These are phyloP conservation scores for Salix purpurea DNA, from an alignment of 345 rosid genomes.

Conservation along the genomic window DNA sequence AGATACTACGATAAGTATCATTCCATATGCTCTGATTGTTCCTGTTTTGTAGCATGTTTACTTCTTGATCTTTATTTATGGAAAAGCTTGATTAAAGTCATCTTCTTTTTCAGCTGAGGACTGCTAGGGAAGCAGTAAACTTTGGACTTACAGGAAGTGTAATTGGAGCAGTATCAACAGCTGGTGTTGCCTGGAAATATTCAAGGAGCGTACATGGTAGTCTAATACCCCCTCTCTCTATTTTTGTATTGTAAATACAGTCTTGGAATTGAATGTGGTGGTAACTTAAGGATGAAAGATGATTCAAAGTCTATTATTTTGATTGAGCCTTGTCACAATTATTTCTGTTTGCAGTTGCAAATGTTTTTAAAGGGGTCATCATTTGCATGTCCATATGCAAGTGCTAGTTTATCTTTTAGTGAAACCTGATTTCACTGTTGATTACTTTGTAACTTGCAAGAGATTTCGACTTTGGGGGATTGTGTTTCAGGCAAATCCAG, in stretches of 20 bases:
- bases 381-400: not conserved
- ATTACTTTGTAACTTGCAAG: not conserved
- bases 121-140: conserved; percentile 65
- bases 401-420: not conserved
- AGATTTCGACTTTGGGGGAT: not conserved
- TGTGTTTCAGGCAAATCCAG: not conserved
- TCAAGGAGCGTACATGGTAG: conserved; percentile 82
- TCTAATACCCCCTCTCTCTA: not conserved
- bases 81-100: not conserved
- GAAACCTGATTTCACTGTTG: not conserved
- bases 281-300: not conserved
- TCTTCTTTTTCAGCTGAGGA: conserved; percentile 56
- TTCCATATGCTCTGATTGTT: not conserved
- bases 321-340: not conserved
- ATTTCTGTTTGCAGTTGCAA: not conserved
- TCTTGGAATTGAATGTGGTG: not conserved
- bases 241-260: not conserved
- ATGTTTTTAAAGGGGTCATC: not conserved
- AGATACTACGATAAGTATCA: not conserved
- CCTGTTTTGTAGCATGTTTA: not conserved
- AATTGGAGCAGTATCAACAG: conserved; percentile 77
- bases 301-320: not conserved
- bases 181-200: conserved; percentile 84
- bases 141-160: conserved; percentile 54
- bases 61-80: no score